Conservation (phyloP, 1,139 yeast genomes). For the Hemisphaericaspora xylofermentans region DNA sequence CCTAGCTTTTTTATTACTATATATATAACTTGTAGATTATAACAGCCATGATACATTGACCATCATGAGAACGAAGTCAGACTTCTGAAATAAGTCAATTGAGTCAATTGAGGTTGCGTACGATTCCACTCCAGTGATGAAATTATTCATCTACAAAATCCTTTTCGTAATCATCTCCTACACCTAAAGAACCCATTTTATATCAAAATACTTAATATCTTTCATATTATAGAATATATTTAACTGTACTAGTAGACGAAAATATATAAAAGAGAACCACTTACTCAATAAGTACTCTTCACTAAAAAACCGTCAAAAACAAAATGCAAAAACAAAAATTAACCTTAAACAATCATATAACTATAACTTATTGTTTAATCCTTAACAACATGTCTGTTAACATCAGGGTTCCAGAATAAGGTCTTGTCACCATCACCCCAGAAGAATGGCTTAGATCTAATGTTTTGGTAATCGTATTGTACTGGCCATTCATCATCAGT, state of each 20-base stretch:
- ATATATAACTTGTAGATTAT: too few species aligned
- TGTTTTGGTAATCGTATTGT: conserved; percentile 87
- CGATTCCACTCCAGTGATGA: too few species aligned
- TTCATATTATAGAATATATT: conserved; percentile 1
- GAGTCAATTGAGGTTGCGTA: too few species aligned
- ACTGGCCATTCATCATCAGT: conserved; percentile 90
- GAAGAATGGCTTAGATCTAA: conserved; percentile 83
- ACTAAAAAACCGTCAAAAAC: neutral
- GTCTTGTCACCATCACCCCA: conserved; percentile 99
- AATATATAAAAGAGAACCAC: neutral
- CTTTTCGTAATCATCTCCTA: too few species aligned
- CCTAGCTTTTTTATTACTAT: neutral
- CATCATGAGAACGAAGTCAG: too few species aligned
- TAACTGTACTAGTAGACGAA: neutral
- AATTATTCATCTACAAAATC: neutral
- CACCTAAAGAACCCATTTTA: too few species aligned
- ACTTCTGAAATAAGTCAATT: too few species aligned
- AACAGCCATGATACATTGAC: too few species aligned
- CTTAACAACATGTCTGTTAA: conserved; percentile 72
- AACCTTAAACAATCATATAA: neutral
- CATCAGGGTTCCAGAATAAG: conserved; percentile 89
- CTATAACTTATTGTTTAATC: conserved; percentile 8
- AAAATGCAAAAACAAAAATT: conserved; percentile 1
- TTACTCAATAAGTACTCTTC: conserved; percentile 4
- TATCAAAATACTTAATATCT: too few species aligned